Conservation (phyloP, 148 eudicot genomes). For the Rhododendron kiyosumense region DNA sequence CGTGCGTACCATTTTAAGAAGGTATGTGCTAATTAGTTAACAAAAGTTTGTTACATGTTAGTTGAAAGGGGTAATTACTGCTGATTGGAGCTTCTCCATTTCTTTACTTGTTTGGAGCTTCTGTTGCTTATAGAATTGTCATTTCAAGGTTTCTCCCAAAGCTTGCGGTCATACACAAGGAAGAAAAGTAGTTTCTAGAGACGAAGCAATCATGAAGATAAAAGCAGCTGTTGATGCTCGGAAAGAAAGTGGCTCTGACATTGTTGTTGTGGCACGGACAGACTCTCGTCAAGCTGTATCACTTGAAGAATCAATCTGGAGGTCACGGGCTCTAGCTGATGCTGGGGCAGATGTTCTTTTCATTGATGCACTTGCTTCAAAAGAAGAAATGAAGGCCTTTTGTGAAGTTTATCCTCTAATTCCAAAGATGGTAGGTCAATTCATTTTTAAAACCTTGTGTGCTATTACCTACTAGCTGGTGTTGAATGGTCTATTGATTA, state of each 20-base stretch:
- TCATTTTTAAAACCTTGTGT: neutral
- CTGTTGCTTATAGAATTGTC: constrained; percentile 17
- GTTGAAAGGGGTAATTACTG: neutral
- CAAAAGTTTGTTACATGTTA: neutral
- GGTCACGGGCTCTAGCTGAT: constrained; percentile 80
- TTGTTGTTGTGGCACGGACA: constrained; percentile 90
- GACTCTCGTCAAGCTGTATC: constrained; percentile 98
- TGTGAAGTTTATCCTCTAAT: constrained; percentile 58
- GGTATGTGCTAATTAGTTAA: neutral
- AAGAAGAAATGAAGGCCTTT: constrained; percentile 80
- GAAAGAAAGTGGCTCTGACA: constrained; percentile 79
- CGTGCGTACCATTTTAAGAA: neutral
- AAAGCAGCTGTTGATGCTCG: constrained; percentile 97
- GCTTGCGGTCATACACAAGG: constrained; percentile 98
- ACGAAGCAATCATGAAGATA: constrained; percentile 86
- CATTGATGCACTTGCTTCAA: constrained; percentile 85
- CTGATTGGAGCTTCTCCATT: neutral
- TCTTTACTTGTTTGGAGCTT: neutral
- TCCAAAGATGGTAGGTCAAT: constrained; percentile 69
- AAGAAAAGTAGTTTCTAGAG: constrained; percentile 84
- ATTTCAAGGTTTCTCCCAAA: constrained; percentile 84
- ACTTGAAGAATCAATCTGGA: constrained; percentile 76
- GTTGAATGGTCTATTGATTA: neutral
- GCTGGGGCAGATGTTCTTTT: constrained; percentile 95
- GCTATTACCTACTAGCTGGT: neutral